Evolutionary conservation across 495 filamentous ascomycete genomes (phyloP).

Genomic region (Copromyces sp.): DNA sequence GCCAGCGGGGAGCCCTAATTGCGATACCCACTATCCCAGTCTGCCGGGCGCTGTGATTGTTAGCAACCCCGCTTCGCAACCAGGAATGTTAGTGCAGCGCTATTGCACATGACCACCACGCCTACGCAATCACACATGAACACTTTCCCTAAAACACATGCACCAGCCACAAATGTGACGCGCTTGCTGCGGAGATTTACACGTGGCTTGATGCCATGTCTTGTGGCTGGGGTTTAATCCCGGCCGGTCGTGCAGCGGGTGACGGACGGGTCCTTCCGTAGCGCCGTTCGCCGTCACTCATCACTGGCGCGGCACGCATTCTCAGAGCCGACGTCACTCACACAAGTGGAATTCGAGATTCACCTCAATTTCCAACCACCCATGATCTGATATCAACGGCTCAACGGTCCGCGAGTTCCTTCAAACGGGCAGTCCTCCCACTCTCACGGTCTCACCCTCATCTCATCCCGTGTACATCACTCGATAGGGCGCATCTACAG

Average conservation of each 20-base stretch:
- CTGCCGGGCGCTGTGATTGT: not conserved
- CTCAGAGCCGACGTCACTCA: not conserved
- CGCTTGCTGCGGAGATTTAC: not conserved
- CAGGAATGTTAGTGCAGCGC: not conserved
- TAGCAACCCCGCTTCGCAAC: not conserved
- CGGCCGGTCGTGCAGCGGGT: not conserved
- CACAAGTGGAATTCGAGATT: not conserved
- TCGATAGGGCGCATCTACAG: not conserved
- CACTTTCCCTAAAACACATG: not conserved
- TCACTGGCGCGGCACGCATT: not conserved
- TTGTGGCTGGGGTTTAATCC: not conserved
- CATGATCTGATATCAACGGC: not conserved
- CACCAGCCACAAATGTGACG: not conserved
- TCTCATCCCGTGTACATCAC: not conserved
- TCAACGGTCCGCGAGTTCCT: not conserved
- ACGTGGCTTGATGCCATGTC: not conserved
- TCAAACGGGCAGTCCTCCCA: not conserved
- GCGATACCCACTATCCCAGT: not conserved
- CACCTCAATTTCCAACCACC: not conserved
- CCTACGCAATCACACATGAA: not conserved
- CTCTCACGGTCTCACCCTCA: not conserved
- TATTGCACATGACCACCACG: not conserved
- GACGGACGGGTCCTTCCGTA: not conserved
- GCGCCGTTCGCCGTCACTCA: not conserved
- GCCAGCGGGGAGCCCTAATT: not conserved